phyloP scores from a whole-genome alignment of 768 basidiomycete genomes.

The Kwoniella europaea region DNA sequence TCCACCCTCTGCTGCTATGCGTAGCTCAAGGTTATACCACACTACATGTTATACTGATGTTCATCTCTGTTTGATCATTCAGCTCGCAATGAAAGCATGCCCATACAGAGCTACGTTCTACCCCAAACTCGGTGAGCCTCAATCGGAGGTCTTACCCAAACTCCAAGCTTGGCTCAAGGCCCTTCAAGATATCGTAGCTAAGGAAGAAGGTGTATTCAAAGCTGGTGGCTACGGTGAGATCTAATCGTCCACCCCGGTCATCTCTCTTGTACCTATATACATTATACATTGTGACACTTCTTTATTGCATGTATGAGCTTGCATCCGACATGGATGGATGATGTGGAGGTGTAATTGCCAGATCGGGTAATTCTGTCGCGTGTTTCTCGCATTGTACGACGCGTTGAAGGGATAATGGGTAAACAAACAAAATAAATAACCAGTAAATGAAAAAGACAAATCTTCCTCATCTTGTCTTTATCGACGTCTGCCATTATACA shows the following conservation, averaged over 20 bases:
- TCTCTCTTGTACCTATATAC: neutral
- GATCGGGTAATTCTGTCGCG: constrained; percentile 8
- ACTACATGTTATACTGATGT: no score
- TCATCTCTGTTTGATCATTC: no score
- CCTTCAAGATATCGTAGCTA: constrained; percentile 63
- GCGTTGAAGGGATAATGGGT: constrained; percentile 16
- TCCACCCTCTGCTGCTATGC: no score
- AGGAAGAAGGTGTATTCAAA: constrained; percentile 62
- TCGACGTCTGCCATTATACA: neutral
- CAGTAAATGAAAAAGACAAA: neutral
- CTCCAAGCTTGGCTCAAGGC: constrained; percentile 66
- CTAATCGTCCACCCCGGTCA: constrained; percentile 6
- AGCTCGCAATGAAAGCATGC: constrained; percentile 74
- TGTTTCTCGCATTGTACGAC: constrained; percentile 10
- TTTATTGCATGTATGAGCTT: neutral
- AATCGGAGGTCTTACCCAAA: constrained; percentile 62
- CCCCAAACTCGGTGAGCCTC: constrained; percentile 64
- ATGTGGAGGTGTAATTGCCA: constrained; percentile 8
- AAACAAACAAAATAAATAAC: constrained; percentile 22
- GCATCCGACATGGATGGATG: neutral
- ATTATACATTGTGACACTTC: neutral
- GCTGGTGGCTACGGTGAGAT: constrained; percentile 52
- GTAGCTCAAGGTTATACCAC: no score
- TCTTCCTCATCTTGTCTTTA: neutral
- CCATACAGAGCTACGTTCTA: constrained; percentile 69